These are phyloP conservation scores for Stephanodiscus minutulus DNA, from an alignment of 108 stramenopile species.

Conservation along the genomic window DNA sequence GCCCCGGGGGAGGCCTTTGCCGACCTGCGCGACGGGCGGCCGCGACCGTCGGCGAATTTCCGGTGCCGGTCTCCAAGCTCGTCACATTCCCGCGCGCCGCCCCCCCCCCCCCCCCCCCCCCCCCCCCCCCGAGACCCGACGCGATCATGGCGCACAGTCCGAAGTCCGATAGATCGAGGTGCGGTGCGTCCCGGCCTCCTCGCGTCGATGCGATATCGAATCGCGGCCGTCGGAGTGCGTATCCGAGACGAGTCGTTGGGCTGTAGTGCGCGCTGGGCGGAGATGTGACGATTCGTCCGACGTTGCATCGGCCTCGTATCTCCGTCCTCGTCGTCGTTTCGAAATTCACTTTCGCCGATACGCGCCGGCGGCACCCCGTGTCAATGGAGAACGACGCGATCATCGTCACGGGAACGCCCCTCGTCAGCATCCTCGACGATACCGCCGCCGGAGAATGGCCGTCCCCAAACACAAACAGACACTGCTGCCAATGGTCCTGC, in stretches of 20 bases:
- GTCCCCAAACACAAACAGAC: constrained; percentile 63
- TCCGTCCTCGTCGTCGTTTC: too few species aligned
- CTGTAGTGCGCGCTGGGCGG: constrained; percentile 63
- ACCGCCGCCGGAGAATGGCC: constrained; percentile 10
- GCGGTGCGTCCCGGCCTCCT: too few species aligned
- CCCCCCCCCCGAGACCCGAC: constrained; percentile 55
- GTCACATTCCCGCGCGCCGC: constrained; percentile 58
- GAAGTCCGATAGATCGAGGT: constrained; percentile 81
- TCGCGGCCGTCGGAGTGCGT: constrained; percentile 38
- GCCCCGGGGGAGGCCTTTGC: constrained; percentile 55
- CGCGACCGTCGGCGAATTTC: constrained; percentile 49
- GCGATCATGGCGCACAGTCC: constrained; percentile 78
- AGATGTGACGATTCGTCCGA: constrained; percentile 44
- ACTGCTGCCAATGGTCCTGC: constrained; percentile 91
- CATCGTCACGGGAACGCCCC: constrained; percentile 44
- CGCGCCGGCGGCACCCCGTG: constrained; percentile 8
- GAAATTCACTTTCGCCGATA: background rate
- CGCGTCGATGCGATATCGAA: constrained; percentile 42
- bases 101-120: too few species aligned
- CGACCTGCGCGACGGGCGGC: constrained; percentile 73
- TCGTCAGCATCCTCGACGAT: constrained; percentile 24
- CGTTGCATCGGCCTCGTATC: too few species aligned
- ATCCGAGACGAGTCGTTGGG: constrained; percentile 63
- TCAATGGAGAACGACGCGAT: constrained; percentile 44
- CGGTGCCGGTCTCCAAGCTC: constrained; percentile 65